Evolutionary conservation across 2,329 filamentous ascomycete species (phyloP).

Genomic region (Ophiostoma montium): DNA sequence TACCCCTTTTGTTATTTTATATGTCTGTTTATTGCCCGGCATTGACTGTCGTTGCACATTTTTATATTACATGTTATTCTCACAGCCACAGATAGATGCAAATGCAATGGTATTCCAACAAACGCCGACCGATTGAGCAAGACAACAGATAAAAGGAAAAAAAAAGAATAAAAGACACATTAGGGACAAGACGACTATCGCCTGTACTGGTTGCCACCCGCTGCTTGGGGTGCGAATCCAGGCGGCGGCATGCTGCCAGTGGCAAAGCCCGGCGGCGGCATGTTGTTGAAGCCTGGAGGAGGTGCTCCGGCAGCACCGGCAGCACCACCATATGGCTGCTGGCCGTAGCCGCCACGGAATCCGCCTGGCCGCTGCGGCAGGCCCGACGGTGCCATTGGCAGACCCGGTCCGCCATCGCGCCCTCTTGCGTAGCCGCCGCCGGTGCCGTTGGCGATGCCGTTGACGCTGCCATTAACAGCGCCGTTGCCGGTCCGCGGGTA

Average conservation of each 20-base stretch:
- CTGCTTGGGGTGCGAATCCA: not conserved
- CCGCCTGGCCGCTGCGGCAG: constrained; percentile 21
- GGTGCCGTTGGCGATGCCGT: not conserved
- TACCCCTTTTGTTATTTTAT: not conserved
- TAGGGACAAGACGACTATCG: constrained; percentile 11
- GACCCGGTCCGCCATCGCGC: constrained; percentile 15
- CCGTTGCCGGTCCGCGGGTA: constrained; percentile 3
- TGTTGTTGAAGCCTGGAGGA: constrained; percentile 8
- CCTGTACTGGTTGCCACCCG: constrained; percentile 7
- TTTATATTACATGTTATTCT: not conserved
- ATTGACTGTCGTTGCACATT: not conserved
- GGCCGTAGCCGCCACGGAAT: not conserved
- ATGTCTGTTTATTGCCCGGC: not conserved
- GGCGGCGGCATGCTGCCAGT: constrained; percentile 11
- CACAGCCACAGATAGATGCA: constrained; percentile 15
- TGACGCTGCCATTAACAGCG: not conserved
- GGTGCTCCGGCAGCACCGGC: not conserved
- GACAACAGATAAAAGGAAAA: not conserved
- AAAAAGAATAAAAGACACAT: too few relatives aligned
- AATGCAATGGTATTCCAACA: not conserved
- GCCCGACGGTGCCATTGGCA: constrained; percentile 35
- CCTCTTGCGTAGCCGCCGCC: constrained; percentile 5
- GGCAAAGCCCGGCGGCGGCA: constrained; percentile 27
- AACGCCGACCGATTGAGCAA: constrained; percentile 6
- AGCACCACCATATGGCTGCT: constrained; percentile 9